Conservation (phyloP, 1,284 basidiomycete genomes). For the Apiotrichum sp. region DNA sequence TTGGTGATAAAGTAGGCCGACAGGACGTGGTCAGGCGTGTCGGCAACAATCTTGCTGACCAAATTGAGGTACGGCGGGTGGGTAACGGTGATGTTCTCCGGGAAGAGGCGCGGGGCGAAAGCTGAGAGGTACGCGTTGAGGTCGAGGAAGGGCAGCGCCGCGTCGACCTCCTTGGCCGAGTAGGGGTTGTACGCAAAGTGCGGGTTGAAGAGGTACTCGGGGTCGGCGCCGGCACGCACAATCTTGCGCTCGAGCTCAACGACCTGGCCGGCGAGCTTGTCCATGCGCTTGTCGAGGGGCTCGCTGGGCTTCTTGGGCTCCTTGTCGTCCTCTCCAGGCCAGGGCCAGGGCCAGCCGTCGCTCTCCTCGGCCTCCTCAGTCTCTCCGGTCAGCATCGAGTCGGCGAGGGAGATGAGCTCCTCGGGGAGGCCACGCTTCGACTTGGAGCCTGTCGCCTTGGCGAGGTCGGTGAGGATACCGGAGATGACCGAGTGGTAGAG, state of each 20-base stretch:
- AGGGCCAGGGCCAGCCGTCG: constrained; percentile 68
- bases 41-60: constrained; percentile 64
- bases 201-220: constrained; percentile 64
- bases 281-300: constrained; percentile 49
- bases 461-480: constrained; percentile 61
- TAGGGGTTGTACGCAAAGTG: constrained; percentile 84
- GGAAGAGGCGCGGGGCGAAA: constrained; percentile 72
- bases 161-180: constrained; percentile 62
- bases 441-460: constrained; percentile 16
- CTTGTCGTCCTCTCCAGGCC: constrained; percentile 50
- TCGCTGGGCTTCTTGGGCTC: constrained; percentile 17
- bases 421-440: constrained; percentile 3
- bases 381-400: background rate
- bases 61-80: constrained; percentile 71
- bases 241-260: constrained; percentile 74
- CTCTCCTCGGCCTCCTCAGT: constrained; percentile 10
- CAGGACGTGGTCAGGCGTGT: constrained; percentile 64
- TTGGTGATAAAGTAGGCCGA: constrained; percentile 72
- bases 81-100: constrained; percentile 69
- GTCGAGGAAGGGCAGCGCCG: constrained; percentile 67
- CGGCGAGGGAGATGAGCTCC: constrained; percentile 12
- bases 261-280: constrained; percentile 64
- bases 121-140: constrained; percentile 78
- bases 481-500: constrained; percentile 68
- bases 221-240: constrained; percentile 73